Conservation (phyloP, 805 yeast species). For the Wickerhamiella allomyrinae region DNA sequence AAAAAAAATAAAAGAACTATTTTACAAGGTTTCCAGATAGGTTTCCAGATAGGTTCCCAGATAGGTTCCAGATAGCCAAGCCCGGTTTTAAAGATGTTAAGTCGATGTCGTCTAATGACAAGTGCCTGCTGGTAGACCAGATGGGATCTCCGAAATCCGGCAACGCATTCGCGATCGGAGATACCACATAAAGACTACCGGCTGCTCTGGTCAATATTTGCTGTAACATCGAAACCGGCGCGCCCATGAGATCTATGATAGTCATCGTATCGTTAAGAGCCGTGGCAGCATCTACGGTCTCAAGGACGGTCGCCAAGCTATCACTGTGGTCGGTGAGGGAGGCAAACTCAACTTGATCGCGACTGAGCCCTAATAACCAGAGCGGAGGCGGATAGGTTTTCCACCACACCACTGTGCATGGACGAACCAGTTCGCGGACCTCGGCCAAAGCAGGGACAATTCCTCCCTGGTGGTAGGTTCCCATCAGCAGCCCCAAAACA, state of each 20-base stretch:
- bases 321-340: constrained; percentile 10
- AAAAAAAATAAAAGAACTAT: background rate
- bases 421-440: constrained; percentile 17
- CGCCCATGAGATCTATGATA: constrained; percentile 39
- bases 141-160: constrained; percentile 2
- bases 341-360: constrained; percentile 15
- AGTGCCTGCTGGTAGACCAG: constrained; percentile 29
- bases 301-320: background rate
- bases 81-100: constrained; percentile 45
- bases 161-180: constrained; percentile 23
- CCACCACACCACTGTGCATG: constrained; percentile 61
- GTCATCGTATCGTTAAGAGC: constrained; percentile 10
- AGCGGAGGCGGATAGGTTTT: constrained; percentile 87
- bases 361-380: constrained; percentile 45
- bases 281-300: background rate
- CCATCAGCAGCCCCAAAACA: constrained; percentile 50
- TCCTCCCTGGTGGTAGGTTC: constrained; percentile 82
- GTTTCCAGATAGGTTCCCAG: background rate
- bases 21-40: background rate
- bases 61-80: constrained; percentile 17
- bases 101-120: constrained; percentile 45
- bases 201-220: constrained; percentile 13
- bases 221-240: constrained; percentile 21
- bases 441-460: constrained; percentile 46
- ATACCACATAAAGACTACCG: constrained; percentile 22